Conservation (phyloP, 2,329 filamentous ascomycete genomes). For the Microcyclospora tardicrescens region DNA sequence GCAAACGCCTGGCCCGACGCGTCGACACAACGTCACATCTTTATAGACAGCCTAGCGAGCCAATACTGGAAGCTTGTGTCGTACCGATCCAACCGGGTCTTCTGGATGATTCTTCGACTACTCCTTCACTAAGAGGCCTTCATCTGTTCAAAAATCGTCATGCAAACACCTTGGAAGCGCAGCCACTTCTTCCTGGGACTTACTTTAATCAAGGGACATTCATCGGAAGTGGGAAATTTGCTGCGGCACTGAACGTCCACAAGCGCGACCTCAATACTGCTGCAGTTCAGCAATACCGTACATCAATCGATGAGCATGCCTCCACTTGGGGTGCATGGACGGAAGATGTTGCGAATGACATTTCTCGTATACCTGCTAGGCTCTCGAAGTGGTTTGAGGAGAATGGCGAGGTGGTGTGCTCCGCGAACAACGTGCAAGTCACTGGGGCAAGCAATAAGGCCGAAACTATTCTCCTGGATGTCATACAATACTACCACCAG, state of each 20-base stretch:
- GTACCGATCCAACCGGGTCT: conserved; percentile 1
- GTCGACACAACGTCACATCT: conserved; percentile 34
- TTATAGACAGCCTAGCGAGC: conserved; percentile 32
- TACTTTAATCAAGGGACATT: conserved; percentile 46
- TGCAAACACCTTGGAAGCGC: conserved; percentile 40
- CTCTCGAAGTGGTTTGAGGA: conserved; percentile 16
- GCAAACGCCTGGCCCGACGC: conserved; percentile 28
- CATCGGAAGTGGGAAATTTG: conserved; percentile 44
- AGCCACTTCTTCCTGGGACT: conserved; percentile 36
- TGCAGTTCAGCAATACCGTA: conserved; percentile 15
- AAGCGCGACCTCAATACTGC: conserved; percentile 32
- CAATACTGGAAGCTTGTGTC: conserved; percentile 13
- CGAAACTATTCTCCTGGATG: conserved; percentile 26
- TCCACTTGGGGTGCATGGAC: conserved; percentile 42
- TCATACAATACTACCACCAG: conserved; percentile 38
- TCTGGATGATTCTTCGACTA: background rate
- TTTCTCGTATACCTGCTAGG: conserved; percentile 25
- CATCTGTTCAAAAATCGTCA: conserved; percentile 38
- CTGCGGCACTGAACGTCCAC: conserved; percentile 29
- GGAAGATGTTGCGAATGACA: conserved; percentile 38
- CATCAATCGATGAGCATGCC: conserved; percentile 24
- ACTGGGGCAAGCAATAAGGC: too few species aligned
- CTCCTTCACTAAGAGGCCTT: conserved; percentile 28
- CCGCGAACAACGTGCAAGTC: conserved; percentile 10
- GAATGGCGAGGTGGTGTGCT: background rate